These are phyloP conservation scores for Citrullus mucosospermus DNA, from an alignment of 306 rosid species.

Conservation along the genomic window DNA sequence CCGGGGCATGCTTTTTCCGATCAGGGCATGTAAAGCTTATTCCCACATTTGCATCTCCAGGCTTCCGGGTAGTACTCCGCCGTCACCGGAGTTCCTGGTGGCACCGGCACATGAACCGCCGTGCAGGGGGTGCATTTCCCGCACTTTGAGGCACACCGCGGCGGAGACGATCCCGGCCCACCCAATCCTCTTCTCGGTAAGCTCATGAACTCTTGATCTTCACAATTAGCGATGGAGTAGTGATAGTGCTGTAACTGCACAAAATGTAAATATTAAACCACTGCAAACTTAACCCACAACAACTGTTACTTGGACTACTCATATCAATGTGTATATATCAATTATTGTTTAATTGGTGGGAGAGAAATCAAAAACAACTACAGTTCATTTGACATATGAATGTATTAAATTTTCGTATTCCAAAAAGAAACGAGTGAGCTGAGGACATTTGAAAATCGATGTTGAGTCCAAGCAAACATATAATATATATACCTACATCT, in stretches of 20 bases:
- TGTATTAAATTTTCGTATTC: too few relatives aligned
- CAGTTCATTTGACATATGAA: too few relatives aligned
- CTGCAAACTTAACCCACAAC: background rate
- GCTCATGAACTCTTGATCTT: background rate
- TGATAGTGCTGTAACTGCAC: background rate
- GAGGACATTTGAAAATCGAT: too few relatives aligned
- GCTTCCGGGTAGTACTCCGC: constrained; percentile 90
- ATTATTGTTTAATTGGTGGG: background rate
- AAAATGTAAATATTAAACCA: background rate
- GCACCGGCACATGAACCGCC: constrained; percentile 82
- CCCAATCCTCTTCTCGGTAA: constrained; percentile 37
- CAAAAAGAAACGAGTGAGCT: too few relatives aligned
- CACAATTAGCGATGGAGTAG: background rate
- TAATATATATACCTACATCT: too few relatives aligned
- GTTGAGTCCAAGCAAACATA: too few relatives aligned
- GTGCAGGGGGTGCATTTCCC: constrained; percentile 68
- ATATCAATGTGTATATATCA: background rate
- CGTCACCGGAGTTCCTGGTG: constrained; percentile 78
- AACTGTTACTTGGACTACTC: too few relatives aligned
- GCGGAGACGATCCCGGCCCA: constrained; percentile 77
- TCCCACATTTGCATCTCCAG: constrained; percentile 99
- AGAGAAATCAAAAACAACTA: too few relatives aligned
- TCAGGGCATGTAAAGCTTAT: constrained; percentile 84
- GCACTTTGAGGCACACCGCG: constrained; percentile 66
- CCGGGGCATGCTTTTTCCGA: background rate